Conservation (phyloP, 176 grass and related monocot genomes). For the Lolium perenne region DNA sequence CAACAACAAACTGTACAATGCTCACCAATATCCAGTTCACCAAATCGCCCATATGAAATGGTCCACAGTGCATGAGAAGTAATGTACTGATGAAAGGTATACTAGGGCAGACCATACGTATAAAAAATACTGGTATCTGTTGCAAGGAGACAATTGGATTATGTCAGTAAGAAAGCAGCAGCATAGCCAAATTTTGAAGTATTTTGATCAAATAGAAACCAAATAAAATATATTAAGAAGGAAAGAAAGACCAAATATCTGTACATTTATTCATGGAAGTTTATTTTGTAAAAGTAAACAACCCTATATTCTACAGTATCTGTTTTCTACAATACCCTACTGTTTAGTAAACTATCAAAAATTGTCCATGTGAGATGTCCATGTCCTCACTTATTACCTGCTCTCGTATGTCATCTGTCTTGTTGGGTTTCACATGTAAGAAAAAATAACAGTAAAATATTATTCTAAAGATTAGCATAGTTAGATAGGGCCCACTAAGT, state of each 20-base stretch:
- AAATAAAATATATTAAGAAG: constrained; percentile 8
- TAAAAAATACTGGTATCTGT: constrained; percentile 97
- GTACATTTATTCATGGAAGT: neutral
- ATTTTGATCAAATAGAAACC: neutral
- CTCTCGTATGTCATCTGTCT: constrained; percentile 13
- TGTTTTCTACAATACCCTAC: neutral
- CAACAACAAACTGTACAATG: constrained; percentile 90
- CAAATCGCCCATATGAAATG: constrained; percentile 80
- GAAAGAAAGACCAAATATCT: neutral
- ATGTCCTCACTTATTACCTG: neutral
- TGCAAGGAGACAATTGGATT: constrained; percentile 40
- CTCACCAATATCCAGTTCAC: constrained; percentile 87
- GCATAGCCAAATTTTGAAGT: neutral
- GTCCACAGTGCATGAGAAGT: constrained; percentile 73
- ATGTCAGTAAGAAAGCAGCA: constrained; percentile 31
- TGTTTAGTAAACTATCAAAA: constrained; percentile 12
- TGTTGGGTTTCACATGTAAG: constrained; percentile 30
- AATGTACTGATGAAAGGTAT: constrained; percentile 73
- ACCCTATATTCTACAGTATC: neutral
- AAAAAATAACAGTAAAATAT: neutral
- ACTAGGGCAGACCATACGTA: constrained; percentile 82
- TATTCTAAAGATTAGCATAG: neutral
- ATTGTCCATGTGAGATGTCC: neutral
- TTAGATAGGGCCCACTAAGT: neutral
- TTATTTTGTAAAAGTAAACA: neutral